These are phyloP conservation scores for Ogataea sp. DNA, from an alignment of 805 yeast species.

Conservation along the genomic window DNA sequence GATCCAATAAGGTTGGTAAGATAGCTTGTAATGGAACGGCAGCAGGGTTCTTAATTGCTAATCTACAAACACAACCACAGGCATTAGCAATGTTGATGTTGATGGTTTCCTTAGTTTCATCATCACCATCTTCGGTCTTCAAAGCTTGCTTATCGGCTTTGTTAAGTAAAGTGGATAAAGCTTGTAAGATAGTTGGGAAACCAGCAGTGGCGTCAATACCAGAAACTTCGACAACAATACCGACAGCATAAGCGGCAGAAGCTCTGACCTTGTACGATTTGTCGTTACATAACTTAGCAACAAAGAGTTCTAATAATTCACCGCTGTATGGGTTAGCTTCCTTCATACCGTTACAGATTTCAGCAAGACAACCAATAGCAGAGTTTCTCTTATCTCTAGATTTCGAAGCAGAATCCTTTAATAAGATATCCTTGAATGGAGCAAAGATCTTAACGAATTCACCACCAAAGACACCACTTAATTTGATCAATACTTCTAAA, in stretches of 20 bases:
- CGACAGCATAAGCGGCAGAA: conserved; percentile 94
- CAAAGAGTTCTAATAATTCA: conserved; percentile 64
- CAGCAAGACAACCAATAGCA: conserved; percentile 87
- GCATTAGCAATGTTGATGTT: conserved; percentile 89
- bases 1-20: conserved; percentile 63
- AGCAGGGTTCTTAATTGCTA: conserved; percentile 64
- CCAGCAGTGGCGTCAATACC: conserved; percentile 47
- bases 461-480: conserved; percentile 68
- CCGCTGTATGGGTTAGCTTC: conserved; percentile 55
- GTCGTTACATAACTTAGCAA: conserved; percentile 61
- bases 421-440: conserved; percentile 59
- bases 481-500: conserved; percentile 72
- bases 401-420: conserved; percentile 49
- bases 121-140: conserved; percentile 58
- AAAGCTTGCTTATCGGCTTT: conserved; percentile 68
- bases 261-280: conserved; percentile 85
- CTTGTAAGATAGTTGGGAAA: conserved; percentile 61
- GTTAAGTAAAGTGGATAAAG: conserved; percentile 63
- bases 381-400: conserved; percentile 70
- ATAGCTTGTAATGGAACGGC: conserved; percentile 74
- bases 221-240: conserved; percentile 55
- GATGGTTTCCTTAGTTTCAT: conserved; percentile 69
- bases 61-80: conserved; percentile 93
- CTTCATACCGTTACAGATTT: conserved; percentile 71
- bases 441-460: conserved; percentile 68